These are phyloP conservation scores for Leccinum broughii DNA, from an alignment of 768 basidiomycete genomes.

Conservation along the genomic window DNA sequence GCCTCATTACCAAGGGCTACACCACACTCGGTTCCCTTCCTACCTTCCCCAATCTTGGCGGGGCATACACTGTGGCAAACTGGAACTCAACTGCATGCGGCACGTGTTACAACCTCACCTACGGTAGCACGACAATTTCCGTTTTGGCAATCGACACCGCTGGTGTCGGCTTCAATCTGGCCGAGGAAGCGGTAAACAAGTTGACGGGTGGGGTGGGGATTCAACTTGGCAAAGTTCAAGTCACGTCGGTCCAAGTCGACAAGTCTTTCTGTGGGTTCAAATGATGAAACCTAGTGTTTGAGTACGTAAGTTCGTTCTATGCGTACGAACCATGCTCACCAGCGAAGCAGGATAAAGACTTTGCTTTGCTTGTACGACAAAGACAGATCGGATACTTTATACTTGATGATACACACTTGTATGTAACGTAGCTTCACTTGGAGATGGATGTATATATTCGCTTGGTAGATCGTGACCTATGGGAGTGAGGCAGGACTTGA, in stretches of 20 bases:
- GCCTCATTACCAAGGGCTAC: slow-evolving; percentile 32
- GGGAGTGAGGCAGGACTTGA: no score
- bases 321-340: background rate
- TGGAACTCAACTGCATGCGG: background rate
- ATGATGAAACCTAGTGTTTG: background rate
- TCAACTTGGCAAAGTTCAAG: background rate
- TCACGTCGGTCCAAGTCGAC: background rate
- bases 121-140: slow-evolving; percentile 8
- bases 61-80: background rate
- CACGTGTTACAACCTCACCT: slow-evolving; percentile 34
- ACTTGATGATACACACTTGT: background rate
- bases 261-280: background rate
- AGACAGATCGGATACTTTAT: background rate
- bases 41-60: background rate
- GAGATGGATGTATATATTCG: no score
- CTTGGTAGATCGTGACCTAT: no score
- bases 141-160: background rate
- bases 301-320: background rate
- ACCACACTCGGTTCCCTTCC: slow-evolving; percentile 28
- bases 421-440: background rate
- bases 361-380: background rate
- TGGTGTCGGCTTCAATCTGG: background rate
- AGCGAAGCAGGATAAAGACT: background rate
- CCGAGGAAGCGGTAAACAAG: background rate
- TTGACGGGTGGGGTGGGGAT: background rate